Percentiles rank a stretch among this genome's conserved stretches.
Conservation (phyloP, 257 asterid species). For the Parsonsia alboflavescens region DNA sequence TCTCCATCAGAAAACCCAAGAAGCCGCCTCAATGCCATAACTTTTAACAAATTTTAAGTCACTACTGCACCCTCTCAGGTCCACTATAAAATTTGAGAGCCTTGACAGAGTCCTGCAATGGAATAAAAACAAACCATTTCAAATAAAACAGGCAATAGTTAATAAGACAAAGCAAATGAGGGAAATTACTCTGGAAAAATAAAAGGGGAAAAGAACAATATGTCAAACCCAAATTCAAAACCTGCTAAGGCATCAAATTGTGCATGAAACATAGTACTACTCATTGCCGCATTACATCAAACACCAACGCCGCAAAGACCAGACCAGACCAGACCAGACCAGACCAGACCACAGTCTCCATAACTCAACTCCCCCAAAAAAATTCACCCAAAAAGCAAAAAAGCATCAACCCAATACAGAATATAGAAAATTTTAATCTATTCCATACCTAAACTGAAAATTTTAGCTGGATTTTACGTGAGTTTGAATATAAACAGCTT, state of each 20-base stretch:
- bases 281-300: conserved; percentile 7
- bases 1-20: conserved; percentile 86
- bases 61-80: neutral
- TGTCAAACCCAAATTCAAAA: neutral
- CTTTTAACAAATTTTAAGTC: neutral
- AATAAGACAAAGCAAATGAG: neutral
- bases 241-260: neutral
- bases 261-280: neutral
- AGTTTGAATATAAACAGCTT: too few species aligned
- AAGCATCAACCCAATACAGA: too few species aligned
- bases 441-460: neutral
- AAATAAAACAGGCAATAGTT: neutral
- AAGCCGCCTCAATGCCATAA: conserved; percentile 72
- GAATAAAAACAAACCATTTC: neutral
- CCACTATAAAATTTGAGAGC: neutral
- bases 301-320: neutral
- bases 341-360: too few species aligned
- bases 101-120: neutral
- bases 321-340: neutral
- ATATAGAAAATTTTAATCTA: neutral
- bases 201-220: neutral
- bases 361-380: neutral
- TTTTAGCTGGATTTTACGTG: neutral
- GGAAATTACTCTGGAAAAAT: neutral
- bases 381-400: neutral